phyloP scores from a whole-genome alignment of 257 asterid species.

The Anisodus tanguticus region DNA sequence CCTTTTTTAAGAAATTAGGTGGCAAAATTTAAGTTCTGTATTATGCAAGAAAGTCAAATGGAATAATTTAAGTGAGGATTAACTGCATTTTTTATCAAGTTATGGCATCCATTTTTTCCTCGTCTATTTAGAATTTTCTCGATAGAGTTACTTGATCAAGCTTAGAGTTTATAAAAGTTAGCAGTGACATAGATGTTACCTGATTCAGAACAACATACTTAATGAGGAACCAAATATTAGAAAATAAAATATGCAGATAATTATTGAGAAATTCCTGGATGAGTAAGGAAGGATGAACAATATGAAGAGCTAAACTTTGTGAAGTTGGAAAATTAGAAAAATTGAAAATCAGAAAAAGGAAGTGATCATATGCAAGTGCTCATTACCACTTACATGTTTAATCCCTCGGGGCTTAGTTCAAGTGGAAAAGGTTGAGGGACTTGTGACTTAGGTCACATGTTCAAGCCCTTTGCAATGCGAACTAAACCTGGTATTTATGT shows the following conservation, averaged over 20 bases:
- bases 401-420: neutral
- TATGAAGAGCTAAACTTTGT: neutral
- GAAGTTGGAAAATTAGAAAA: neutral
- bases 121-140: neutral
- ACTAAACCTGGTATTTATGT: neutral
- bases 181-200: neutral
- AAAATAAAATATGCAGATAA: neutral
- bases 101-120: neutral
- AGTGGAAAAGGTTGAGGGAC: neutral
- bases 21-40: neutral
- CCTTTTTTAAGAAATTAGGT: neutral
- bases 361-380: neutral
- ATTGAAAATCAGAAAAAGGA: neutral
- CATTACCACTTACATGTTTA: neutral
- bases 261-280: neutral
- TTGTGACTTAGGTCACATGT: neutral
- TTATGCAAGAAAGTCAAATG: neutral
- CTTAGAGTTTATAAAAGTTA: neutral
- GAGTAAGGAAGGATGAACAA: constrained; percentile 9
- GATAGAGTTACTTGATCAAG: neutral
- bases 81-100: neutral
- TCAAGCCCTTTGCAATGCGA: neutral
- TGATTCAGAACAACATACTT: neutral
- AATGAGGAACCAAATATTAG: neutral
- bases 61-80: neutral